Evolutionary conservation across 129 eudicot species (phyloP), one percentile per base, ranked within the genome.

Genomic region (Erigeron canadensis): DNA sequence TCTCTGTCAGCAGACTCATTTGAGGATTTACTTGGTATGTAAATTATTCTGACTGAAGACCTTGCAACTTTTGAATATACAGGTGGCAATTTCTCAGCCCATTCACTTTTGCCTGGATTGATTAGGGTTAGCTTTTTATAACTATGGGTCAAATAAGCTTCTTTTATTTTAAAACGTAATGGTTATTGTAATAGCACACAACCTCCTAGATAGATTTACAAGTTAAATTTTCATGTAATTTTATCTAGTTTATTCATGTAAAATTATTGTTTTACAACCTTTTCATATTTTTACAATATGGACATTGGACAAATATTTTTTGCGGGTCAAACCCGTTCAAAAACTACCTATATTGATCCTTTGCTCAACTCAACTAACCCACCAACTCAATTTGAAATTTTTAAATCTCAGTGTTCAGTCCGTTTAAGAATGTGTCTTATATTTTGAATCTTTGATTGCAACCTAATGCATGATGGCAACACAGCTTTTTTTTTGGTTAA

Each of bases 21-120:
- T 65, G 99, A 94, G 82, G 97, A 94, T 72, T 79, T 94, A 65
- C 99, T 94, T 63, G 99, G 99, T 94, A n/a, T n/a, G n/a, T n/a
- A n/a, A 82, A n/a, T n/a, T n/a, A n/a, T 23, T 38, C 43, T 6
- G 39, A 7, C 40, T 44, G 41, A 56, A 60, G 8, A 12, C 55
- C 55, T 51, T n/a, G 17, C 17, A 51, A 0, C 22, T 22, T 11
- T n/a, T 37, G 21, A 23, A 51, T 12, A 28, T n/a, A 51, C 15
- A 34, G 21, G 46, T 15, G 37, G 47, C 44, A 18, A 22, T 8
- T 16, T 41, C n/a, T n/a, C 18, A 19, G 13, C 22, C 15, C 38
- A 43, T 28, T 12, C 5, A 22, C 34, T 28, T 43, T 16, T 66
- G 54, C 18, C n/a, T n/a, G n/a, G n/a, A n/a, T n/a, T n/a, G n/a